Evolutionary conservation across 768 basidiomycete species (phyloP), one percentile per base, ranked within the genome.

Genomic region (Podaxis mareebaensis): DNA sequence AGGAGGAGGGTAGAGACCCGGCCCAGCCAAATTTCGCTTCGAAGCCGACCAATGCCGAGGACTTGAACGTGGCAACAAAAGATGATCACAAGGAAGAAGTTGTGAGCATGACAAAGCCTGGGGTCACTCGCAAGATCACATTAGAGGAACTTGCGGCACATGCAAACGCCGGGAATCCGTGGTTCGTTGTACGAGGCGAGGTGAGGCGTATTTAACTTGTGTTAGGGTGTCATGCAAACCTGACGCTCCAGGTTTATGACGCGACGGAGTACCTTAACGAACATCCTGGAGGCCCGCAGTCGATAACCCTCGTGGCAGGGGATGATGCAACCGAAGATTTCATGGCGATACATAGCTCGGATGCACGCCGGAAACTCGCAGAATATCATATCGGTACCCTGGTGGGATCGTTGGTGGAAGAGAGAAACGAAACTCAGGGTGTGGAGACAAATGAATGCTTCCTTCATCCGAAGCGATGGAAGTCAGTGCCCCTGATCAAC

Each of bases 251-350:
- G 68, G 83, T 85, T 5, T 87, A 87, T 66, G 81, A 85, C 52
- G 83, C 78, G 3, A 82, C 82, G 0, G 70, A 67, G 6, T 87
- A 79, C 66, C 72, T 87, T 48, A 74, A 78, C 4, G 82, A 83
- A 13, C 87, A 89, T 67, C 87, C 87, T 0, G 86, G 86, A 6
- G 86, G 87, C 0, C 74, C 77, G 0, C 79, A 84, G 59, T 83
- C 83, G 2, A 89, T 88, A 60, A 71, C 76, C 13, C 73, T 83
- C 20, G 80, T 83, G 10, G 85, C 85, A 1, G 85, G 85, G 0
- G 77, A 85, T 65, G 87, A 89, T 65, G 82, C 83, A 2, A 83
- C 85, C 0, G 87, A 88, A 13, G 86, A 89, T 63, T 89, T 88
- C 70, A 76, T 86, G 71, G 83, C 85, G 0, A 86, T 88, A 58